Evolutionary conservation across 371 early-diverging fungal genomes (phyloP), one percentile per base, ranked within the genome.

Genomic region (Nematocida displodere): DNA sequence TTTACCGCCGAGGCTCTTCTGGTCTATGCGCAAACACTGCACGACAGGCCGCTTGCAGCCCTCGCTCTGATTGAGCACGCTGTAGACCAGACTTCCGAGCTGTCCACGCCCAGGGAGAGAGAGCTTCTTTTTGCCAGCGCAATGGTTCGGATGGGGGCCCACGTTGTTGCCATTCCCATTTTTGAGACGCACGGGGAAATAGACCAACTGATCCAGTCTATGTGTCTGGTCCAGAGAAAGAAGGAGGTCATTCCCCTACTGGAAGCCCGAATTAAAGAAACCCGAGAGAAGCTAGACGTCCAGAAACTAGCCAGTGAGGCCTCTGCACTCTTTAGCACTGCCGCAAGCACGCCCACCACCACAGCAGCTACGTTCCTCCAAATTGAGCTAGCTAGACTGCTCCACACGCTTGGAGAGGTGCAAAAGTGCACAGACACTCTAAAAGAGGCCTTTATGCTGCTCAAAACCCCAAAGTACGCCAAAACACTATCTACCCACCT

Each of bases 381-480:
- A 17, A 71, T 71, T 11, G 61, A 71, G 50, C 29, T 71, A 29
- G 75, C 39, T 24, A 36, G 48, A 4, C 40, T 44, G 0, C 33
- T 61, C 15, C 56, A 34, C 36, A 15, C 75, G 3, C 33, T 61
- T 2, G 75, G 75, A 11, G 7, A 20, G 29, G 24, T 71, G 31
- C 31, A 47, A 29, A 39, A 39, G 5, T 37, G 48, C 58, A 26
- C 44, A 61, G 63, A 49, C 26, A 20, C 37, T 33, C 50, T 71
- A n/a, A 49, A 31, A 22, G 62, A 61, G 24, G 75, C 75, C 5
- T 71, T 71, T 53, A 39, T 24, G 8, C 22, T 71, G 4, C 26
- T 58, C 2, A 71, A 71, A 49, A 71, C 61, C 0, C 29, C 59
- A 24, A 71, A 61, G 75, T 37, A 71, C 39, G 75, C 75, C 17